Evolutionary conservation across 352 stramenopile species (phyloP).

Genomic region (Globisporangium nodosum): DNA sequence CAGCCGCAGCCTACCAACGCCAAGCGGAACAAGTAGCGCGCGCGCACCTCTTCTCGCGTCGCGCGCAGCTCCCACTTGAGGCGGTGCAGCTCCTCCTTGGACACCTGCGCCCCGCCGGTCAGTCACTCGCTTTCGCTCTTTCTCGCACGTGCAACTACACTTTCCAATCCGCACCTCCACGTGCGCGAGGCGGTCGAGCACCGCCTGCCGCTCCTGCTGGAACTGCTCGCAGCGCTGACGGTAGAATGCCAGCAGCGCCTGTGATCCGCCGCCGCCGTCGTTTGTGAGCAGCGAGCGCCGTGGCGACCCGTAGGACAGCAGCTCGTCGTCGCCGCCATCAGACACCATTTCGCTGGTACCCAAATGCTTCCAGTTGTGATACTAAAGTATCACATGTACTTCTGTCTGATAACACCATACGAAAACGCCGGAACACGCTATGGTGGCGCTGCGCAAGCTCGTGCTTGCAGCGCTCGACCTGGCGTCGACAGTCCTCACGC

Average conservation of each 20-base stretch:
- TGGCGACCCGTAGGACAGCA: slow-evolving; percentile 56
- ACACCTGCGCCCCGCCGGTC: slow-evolving; percentile 26
- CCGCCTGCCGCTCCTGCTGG: slow-evolving; percentile 48
- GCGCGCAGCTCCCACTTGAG: slow-evolving; percentile 67
- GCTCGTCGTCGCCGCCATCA: slow-evolving; percentile 22
- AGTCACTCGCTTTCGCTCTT: neutral
- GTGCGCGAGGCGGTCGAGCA: slow-evolving; percentile 44
- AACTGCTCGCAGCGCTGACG: slow-evolving; percentile 61
- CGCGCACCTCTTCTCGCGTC: slow-evolving; percentile 55
- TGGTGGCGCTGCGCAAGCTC: slow-evolving; percentile 9
- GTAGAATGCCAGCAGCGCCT: slow-evolving; percentile 56
- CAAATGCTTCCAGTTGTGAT: too few species aligned
- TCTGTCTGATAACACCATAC: too few species aligned
- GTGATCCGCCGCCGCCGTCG: slow-evolving; percentile 1
- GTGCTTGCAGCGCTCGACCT: slow-evolving; percentile 18
- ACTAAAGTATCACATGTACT: too few species aligned
- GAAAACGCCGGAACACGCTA: neutral
- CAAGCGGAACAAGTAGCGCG: neutral
- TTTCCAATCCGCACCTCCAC: slow-evolving; percentile 31
- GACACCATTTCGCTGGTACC: too few species aligned
- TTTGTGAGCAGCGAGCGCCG: slow-evolving; percentile 25
- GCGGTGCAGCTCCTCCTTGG: slow-evolving; percentile 69
- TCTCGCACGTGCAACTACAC: neutral
- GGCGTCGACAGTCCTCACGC: slow-evolving; percentile 19
- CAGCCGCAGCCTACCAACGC: neutral